Percentiles rank a stretch among this genome's conserved stretches.
Conservation (phyloP, 139 green algal genomes). For the Micractinium sp. region DNA sequence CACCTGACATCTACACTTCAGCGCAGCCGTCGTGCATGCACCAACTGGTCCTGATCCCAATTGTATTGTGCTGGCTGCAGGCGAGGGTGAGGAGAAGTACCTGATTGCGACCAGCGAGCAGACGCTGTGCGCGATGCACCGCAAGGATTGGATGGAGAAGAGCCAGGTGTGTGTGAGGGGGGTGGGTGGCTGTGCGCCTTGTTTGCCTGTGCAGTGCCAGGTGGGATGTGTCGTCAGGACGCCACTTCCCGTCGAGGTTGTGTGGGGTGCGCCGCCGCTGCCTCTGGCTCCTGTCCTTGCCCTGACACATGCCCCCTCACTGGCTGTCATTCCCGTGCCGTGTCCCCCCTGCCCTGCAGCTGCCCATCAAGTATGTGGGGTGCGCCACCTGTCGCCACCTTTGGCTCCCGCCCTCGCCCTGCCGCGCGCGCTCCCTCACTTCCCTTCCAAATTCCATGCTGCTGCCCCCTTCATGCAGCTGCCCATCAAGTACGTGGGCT, state of each 20-base stretch:
- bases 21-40: too few relatives aligned
- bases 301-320: too few relatives aligned
- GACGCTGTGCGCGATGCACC: conserved; percentile 95
- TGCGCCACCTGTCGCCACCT: conserved; percentile 64
- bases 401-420: background rate
- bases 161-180: conserved; percentile 57
- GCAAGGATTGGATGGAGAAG: conserved; percentile 94
- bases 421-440: too few relatives aligned
- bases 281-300: conserved; percentile 31
- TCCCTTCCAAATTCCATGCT: too few relatives aligned
- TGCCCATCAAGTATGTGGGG: conserved; percentile 81
- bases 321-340: too few relatives aligned
- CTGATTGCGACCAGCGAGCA: conserved; percentile 99
- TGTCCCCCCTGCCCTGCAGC: background rate
- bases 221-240: too few relatives aligned
- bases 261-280: conserved; percentile 74
- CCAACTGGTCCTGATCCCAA: too few relatives aligned
- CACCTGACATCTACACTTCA: too few relatives aligned
- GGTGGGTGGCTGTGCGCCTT: background rate
- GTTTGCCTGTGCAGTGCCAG: too few relatives aligned
- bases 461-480: conserved; percentile 19
- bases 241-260: too few relatives aligned
- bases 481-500: conserved; percentile 89
- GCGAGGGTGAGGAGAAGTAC: conserved; percentile 99
- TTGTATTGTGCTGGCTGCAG: conserved; percentile 45